Evolutionary conservation across 805 yeast genomes (phyloP).

Genomic region (Nakazawaea ernobii): DNA sequence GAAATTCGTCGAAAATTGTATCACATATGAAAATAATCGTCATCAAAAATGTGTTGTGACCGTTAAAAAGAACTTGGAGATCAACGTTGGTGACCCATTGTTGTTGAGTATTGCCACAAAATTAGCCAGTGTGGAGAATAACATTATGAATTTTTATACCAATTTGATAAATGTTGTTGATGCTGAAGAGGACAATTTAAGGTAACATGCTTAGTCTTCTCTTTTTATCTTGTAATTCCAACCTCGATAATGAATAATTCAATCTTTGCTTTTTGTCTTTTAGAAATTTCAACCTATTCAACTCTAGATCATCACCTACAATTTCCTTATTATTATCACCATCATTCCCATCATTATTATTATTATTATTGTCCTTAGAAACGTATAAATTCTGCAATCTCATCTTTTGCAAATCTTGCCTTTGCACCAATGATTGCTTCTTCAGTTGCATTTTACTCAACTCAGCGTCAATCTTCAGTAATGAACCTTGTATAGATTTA

Average conservation of each 20-base stretch:
- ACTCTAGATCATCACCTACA: slow-evolving; percentile 27
- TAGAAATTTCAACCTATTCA: slow-evolving; percentile 33
- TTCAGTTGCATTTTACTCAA: slow-evolving; percentile 28
- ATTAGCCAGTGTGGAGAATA: slow-evolving; percentile 53
- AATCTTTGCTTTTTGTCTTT: slow-evolving; percentile 39
- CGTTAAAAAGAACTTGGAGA: slow-evolving; percentile 52
- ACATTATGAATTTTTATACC: slow-evolving; percentile 27
- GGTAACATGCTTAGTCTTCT: slow-evolving; percentile 19
- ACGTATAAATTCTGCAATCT: slow-evolving; percentile 24
- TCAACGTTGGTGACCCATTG: slow-evolving; percentile 63
- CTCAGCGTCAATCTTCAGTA: slow-evolving; percentile 27
- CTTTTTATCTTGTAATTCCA: slow-evolving; percentile 21
- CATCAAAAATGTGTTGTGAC: slow-evolving; percentile 44
- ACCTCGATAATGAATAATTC: slow-evolving; percentile 29
- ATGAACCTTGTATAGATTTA: slow-evolving; percentile 29
- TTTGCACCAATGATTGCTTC: slow-evolving; percentile 27
- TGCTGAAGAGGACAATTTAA: neutral
- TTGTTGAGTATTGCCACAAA: slow-evolving; percentile 58
- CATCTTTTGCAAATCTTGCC: slow-evolving; percentile 34
- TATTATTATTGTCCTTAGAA: slow-evolving; percentile 15
- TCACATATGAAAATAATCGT: slow-evolving; percentile 45
- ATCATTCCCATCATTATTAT: slow-evolving; percentile 7
- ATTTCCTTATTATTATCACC: slow-evolving; percentile 14
- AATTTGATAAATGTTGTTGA: slow-evolving; percentile 11
- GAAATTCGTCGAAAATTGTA: slow-evolving; percentile 55